Evolutionary conservation across 2,329 filamentous ascomycete species (phyloP).

Genomic region (Cladosporium sp.): DNA sequence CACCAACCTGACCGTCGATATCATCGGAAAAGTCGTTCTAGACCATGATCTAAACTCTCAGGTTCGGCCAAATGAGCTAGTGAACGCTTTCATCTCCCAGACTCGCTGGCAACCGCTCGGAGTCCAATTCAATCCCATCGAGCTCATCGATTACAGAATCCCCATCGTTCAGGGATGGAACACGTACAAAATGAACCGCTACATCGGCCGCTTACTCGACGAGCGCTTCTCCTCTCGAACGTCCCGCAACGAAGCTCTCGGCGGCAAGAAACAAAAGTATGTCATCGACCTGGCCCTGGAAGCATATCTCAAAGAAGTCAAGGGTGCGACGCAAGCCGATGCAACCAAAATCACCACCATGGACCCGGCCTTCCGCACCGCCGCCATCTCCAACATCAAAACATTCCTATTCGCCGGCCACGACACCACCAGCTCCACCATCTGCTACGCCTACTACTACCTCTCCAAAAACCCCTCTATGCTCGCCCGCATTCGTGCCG

Average conservation of each 20-base stretch:
- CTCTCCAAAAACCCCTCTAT: slow-evolving; percentile 39
- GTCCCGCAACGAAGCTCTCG: slow-evolving; percentile 31
- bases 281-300: slow-evolving; percentile 38
- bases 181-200: slow-evolving; percentile 38
- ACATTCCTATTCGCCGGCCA: slow-evolving; percentile 47
- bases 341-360: slow-evolving; percentile 32
- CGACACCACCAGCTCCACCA: slow-evolving; percentile 43
- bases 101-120: slow-evolving; percentile 39
- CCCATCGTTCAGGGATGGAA: slow-evolving; percentile 38
- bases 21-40: slow-evolving; percentile 44
- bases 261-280: slow-evolving; percentile 29
- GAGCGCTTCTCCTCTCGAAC: slow-evolving; percentile 39
- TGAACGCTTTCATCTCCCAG: slow-evolving; percentile 39
- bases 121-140: slow-evolving; percentile 38
- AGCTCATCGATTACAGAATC: slow-evolving; percentile 40
- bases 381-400: slow-evolving; percentile 41
- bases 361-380: slow-evolving; percentile 39
- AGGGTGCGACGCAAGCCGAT: slow-evolving; percentile 22
- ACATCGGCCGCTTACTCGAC: slow-evolving; percentile 38
- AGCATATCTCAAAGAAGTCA: slow-evolving; percentile 40
- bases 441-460: slow-evolving; percentile 43
- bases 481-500: slow-evolving; percentile 42
- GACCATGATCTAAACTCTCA: slow-evolving; percentile 43
- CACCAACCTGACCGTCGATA: slow-evolving; percentile 44
- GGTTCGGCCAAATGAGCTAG: slow-evolving; percentile 37